Percentiles rank a stretch among this genome's conserved stretches.
Evolutionary conservation across 139 green algal genomes (phyloP).

Genomic region (Coccomyxa sp.): DNA sequence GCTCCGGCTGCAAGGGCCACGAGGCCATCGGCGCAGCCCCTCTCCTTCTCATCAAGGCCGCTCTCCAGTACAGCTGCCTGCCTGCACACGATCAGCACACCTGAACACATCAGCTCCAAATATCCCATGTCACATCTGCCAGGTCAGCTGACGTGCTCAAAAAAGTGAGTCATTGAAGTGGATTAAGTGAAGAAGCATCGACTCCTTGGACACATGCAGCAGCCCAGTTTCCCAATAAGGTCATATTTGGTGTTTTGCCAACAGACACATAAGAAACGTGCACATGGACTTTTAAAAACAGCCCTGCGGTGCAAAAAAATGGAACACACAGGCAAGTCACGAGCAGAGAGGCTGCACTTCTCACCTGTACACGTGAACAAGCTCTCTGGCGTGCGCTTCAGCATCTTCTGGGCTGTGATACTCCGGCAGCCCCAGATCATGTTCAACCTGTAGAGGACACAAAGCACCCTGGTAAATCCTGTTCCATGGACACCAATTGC

Average conservation of each 20-base stretch:
- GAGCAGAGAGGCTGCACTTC: background rate
- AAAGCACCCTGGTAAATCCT: background rate
- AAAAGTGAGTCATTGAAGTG: background rate
- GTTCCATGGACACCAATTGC: background rate
- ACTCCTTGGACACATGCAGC: background rate
- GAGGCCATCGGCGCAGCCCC: slow-evolving; percentile 67
- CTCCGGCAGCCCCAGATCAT: slow-evolving; percentile 42
- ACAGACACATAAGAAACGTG: too few species aligned
- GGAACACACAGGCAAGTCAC: background rate
- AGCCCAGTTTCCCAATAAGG: background rate
- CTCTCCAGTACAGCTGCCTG: slow-evolving; percentile 33
- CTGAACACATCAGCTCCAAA: background rate
- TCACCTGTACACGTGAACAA: slow-evolving; percentile 41
- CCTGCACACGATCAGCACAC: too few species aligned
- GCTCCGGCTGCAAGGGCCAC: slow-evolving; percentile 40
- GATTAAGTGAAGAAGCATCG: background rate
- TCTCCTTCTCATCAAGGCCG: slow-evolving; percentile 63
- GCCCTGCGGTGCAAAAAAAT: background rate
- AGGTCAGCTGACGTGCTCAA: background rate
- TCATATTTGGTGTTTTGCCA: too few species aligned
- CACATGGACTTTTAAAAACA: too few species aligned
- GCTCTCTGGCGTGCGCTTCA: slow-evolving; percentile 20
- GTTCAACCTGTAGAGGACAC: slow-evolving; percentile 29
- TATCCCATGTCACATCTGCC: background rate
- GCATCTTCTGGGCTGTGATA: slow-evolving; percentile 11